phyloP scores from a whole-genome alignment of 1,139 yeast genomes.

The Blastobotrys proliferans region DNA sequence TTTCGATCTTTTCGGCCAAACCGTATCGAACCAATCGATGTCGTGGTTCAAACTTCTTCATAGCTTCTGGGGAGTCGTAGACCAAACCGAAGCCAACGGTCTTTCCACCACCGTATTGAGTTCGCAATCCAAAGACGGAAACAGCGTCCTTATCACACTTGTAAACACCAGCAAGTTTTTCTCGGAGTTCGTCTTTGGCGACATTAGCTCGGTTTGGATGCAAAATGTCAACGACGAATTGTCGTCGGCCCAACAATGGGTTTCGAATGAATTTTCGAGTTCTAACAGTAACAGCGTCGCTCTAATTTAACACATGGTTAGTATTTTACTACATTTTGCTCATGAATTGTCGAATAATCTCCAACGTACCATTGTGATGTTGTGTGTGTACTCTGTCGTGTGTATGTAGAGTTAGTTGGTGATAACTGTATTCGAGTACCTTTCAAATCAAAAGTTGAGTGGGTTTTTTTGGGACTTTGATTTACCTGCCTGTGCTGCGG shows the following conservation, averaged over 20 bases:
- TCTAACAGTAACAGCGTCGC: slow-evolving; percentile 99
- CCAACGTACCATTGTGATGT: slow-evolving; percentile 11
- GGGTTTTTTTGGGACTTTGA: no score
- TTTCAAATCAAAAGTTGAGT: background rate
- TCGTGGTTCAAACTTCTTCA: slow-evolving; percentile 98
- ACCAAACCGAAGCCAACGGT: slow-evolving; percentile 99
- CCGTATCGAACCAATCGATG: slow-evolving; percentile 99
- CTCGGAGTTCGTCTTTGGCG: slow-evolving; percentile 99
- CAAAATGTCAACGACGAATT: slow-evolving; percentile 98
- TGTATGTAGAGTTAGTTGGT: background rate
- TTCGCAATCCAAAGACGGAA: slow-evolving; percentile 98
- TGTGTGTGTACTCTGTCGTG: slow-evolving; percentile 3
- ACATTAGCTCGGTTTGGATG: slow-evolving; percentile 99
- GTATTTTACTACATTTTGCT: background rate
- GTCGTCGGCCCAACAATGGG: slow-evolving; percentile 99
- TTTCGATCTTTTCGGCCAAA: slow-evolving; percentile 91
- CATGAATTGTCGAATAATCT: background rate
- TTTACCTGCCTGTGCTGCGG: no score
- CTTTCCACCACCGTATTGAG: slow-evolving; percentile 99
- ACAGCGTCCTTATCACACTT: slow-evolving; percentile 98
- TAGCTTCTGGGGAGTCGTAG: slow-evolving; percentile 97
- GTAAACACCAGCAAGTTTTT: slow-evolving; percentile 93
- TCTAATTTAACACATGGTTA: slow-evolving; percentile 36
- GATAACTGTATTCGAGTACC: no score
- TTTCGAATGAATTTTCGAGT: slow-evolving; percentile 99